phyloP scores from a whole-genome alignment of 768 basidiomycete genomes.

The Leucosporidium creatinivorum region DNA sequence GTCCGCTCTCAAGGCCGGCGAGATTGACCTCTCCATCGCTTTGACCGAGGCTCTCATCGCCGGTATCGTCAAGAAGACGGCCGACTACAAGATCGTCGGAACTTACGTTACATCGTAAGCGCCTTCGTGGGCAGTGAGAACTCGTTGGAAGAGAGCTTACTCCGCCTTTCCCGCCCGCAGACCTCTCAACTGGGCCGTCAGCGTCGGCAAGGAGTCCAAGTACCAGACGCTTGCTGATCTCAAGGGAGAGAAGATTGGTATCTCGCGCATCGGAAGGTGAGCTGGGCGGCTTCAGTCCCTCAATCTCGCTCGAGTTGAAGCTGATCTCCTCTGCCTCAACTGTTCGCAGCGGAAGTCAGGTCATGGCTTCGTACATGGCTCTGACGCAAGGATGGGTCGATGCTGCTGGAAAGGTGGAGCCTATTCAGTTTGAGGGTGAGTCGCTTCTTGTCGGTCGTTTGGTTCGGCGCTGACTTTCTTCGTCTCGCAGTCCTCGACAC shows the following conservation, averaged over 20 bases:
- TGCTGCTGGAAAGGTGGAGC: constrained; percentile 33
- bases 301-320: not conserved
- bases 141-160: too few relatives aligned
- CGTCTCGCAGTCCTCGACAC: constrained; percentile 61
- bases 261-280: constrained; percentile 78
- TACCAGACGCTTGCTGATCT: constrained; percentile 68
- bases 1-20: constrained; percentile 60
- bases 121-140: too few relatives aligned
- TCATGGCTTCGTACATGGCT: constrained; percentile 94
- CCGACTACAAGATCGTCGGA: constrained; percentile 82
- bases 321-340: too few relatives aligned
- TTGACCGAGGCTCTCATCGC: constrained; percentile 86
- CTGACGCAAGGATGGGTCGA: constrained; percentile 71
- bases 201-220: constrained; percentile 66
- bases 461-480: not conserved
- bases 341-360: constrained; percentile 66
- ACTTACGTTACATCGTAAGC: constrained; percentile 62
- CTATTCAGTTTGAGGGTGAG: constrained; percentile 35
- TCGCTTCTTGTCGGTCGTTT: constrained; percentile 34
- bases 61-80: constrained; percentile 73
- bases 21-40: constrained; percentile 78
- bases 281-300: constrained; percentile 12
- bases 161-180: not conserved
- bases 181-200: constrained; percentile 65
- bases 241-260: constrained; percentile 73